A percentile compares a stretch with the other conserved stretches of the same genome.
Conservation (phyloP, 768 basidiomycete species). For the Gloeopeniophorella convolvens region DNA sequence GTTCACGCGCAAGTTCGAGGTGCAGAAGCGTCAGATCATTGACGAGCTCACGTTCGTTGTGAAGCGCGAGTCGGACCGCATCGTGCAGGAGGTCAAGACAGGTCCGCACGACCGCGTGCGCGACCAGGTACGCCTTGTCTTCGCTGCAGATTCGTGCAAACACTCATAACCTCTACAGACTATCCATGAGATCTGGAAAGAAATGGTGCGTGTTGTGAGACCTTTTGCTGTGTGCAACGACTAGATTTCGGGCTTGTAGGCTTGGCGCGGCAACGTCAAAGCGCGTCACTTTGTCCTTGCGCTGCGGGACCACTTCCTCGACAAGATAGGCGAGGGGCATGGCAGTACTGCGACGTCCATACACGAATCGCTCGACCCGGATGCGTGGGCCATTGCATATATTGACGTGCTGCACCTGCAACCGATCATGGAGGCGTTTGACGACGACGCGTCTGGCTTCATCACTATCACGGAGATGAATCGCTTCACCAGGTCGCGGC, state of each 20-base stretch:
- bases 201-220: slow-evolving; percentile 21
- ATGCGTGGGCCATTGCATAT: slow-evolving; percentile 26
- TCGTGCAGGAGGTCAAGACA: slow-evolving; percentile 16
- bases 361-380: slow-evolving; percentile 1
- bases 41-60: slow-evolving; percentile 18
- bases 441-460: slow-evolving; percentile 31
- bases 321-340: slow-evolving; percentile 8
- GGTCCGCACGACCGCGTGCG: slow-evolving; percentile 26
- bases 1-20: slow-evolving; percentile 23
- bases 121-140: neutral
- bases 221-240: neutral
- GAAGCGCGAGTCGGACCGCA: slow-evolving; percentile 15
- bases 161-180: neutral
- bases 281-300: slow-evolving; percentile 22
- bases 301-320: slow-evolving; percentile 28
- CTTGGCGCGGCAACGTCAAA: slow-evolving; percentile 21
- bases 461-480: slow-evolving; percentile 30
- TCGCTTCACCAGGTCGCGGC: slow-evolving; percentile 25
- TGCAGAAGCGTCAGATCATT: slow-evolving; percentile 16
- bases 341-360: neutral
- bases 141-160: neutral
- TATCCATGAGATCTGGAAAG: slow-evolving; percentile 19
- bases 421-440: slow-evolving; percentile 29
- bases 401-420: slow-evolving; percentile 22
- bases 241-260: neutral